Conservation (phyloP, 1,139 yeast species). For the Geotrichum aggregatum region DNA sequence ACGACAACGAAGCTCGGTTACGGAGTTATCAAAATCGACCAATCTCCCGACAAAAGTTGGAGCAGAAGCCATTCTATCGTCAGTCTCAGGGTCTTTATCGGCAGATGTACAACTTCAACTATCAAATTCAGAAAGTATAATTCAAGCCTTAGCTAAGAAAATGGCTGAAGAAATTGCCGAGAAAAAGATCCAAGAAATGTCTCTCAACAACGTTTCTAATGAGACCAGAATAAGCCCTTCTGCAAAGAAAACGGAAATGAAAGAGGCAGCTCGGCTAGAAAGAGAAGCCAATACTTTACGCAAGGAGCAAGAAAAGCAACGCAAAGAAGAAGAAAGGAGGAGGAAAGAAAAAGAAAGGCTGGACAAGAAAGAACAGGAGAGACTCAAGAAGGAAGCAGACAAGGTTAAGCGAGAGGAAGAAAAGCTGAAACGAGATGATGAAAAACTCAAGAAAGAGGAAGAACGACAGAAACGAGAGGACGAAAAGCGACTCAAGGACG, state of each 20-base stretch:
- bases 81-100: constrained; percentile 12
- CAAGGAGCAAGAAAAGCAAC: constrained; percentile 9
- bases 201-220: background rate
- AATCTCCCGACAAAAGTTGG: background rate
- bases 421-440: constrained; percentile 9
- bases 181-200: constrained; percentile 10
- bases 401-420: constrained; percentile 10
- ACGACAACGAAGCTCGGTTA: background rate
- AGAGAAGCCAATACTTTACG: constrained; percentile 2
- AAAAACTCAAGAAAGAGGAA: constrained; percentile 16
- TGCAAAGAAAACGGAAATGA: background rate
- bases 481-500: constrained; percentile 15
- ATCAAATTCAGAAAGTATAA: constrained; percentile 11
- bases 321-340: constrained; percentile 13
- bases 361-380: constrained; percentile 1
- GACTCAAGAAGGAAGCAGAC: constrained; percentile 9
- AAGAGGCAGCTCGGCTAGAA: constrained; percentile 8
- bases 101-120: constrained; percentile 9
- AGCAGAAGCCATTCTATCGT: constrained; percentile 1
- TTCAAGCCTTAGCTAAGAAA: constrained; percentile 16
- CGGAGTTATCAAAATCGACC: background rate
- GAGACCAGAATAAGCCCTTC: background rate
- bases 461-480: constrained; percentile 16
- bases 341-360: constrained; percentile 9
- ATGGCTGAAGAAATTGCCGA: constrained; percentile 21